Evolutionary conservation across 257 asterid species (phyloP).

Genomic region (Nyctanthes arbortristis): DNA sequence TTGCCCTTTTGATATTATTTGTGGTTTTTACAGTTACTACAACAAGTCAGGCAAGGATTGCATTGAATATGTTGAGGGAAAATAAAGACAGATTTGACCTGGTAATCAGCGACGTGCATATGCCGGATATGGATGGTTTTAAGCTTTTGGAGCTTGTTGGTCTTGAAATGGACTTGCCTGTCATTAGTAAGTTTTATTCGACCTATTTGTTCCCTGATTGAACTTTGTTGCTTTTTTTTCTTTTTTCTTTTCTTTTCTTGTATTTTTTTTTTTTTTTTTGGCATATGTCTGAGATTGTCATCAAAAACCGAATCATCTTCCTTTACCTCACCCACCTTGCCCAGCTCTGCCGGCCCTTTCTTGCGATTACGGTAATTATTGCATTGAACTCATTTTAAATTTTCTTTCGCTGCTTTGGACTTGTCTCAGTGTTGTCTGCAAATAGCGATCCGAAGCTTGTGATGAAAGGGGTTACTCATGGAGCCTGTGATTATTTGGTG

Average conservation of each 20-base stretch:
- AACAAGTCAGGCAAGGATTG: slow-evolving; percentile 46
- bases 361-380: too few species aligned
- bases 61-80: slow-evolving; percentile 52
- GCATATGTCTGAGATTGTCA: slow-evolving; percentile 1
- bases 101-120: slow-evolving; percentile 68
- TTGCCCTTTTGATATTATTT: neutral
- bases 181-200: slow-evolving; percentile 48
- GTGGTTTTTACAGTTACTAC: slow-evolving; percentile 43
- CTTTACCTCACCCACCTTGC: too few species aligned
- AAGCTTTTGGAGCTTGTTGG: slow-evolving; percentile 66
- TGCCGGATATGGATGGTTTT: slow-evolving; percentile 79
- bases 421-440: slow-evolving; percentile 65
- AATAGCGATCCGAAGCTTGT: slow-evolving; percentile 49
- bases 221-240: too few species aligned
- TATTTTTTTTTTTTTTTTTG: neutral
- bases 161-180: slow-evolving; percentile 70
- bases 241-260: slow-evolving; percentile 4
- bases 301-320: neutral
- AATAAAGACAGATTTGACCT: slow-evolving; percentile 53
- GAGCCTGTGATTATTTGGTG: slow-evolving; percentile 74
- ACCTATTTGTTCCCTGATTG: neutral
- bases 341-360: too few species aligned
- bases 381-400: neutral
- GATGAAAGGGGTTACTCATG: slow-evolving; percentile 70
- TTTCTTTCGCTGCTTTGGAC: neutral